Conservation (phyloP, 345 rosid genomes). For the Citrus medica region DNA sequence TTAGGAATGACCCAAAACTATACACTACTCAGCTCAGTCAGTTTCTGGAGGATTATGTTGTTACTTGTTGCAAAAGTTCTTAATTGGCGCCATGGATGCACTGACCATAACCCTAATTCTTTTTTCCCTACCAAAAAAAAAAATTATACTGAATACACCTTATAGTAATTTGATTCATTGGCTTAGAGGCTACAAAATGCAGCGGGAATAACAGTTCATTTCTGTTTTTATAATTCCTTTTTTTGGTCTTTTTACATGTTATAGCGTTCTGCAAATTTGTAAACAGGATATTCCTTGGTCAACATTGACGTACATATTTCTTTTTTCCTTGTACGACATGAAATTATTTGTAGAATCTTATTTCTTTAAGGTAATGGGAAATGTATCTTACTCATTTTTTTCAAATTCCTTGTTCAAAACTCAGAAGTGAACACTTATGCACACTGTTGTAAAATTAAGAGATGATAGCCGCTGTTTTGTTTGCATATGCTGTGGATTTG, state of each 20-base stretch:
- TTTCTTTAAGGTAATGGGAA: not conserved
- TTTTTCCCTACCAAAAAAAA: not conserved
- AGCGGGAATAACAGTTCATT: not conserved
- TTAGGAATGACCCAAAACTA: slow-evolving; percentile 81
- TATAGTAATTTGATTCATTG: slow-evolving; percentile 13
- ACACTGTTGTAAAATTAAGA: not conserved
- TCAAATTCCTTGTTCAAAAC: not conserved
- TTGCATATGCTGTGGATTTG: not conserved
- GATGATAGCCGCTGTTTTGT: not conserved
- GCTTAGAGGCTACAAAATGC: not conserved
- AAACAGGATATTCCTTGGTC: not conserved
- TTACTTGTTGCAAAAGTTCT: slow-evolving; percentile 44
- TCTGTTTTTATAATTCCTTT: not conserved
- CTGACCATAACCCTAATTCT: not conserved
- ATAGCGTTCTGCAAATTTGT: not conserved
- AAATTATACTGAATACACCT: not conserved
- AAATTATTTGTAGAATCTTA: not conserved
- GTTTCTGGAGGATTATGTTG: slow-evolving; percentile 74
- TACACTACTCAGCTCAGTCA: slow-evolving; percentile 72
- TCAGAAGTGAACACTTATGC: not conserved
- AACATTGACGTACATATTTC: not conserved
- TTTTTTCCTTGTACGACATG: no score
- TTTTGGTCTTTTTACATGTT: not conserved
- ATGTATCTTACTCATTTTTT: not conserved
- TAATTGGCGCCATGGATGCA: not conserved